Conservation (phyloP, 106 monocot species). For the Acanthochlamys bracteata region DNA sequence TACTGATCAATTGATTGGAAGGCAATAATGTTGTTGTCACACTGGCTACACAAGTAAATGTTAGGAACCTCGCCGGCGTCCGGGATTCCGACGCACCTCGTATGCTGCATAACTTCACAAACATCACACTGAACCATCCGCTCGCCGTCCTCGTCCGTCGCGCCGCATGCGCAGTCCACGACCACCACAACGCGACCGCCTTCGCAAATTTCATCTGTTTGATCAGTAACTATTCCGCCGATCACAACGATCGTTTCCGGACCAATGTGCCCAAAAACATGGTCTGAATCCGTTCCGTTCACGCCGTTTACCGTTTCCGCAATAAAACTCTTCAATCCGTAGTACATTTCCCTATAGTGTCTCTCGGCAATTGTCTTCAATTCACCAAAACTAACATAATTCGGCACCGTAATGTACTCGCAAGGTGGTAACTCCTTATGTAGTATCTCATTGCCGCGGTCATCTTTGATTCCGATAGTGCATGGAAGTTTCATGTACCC, state of each 20-base stretch:
- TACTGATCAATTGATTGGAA: constrained; percentile 37
- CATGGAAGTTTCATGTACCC: constrained; percentile 31
- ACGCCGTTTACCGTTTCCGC: constrained; percentile 27
- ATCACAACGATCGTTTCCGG: constrained; percentile 24
- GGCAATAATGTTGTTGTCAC: constrained; percentile 50
- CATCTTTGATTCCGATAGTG: constrained; percentile 22
- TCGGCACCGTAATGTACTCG: constrained; percentile 30
- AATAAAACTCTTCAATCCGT: constrained; percentile 48
- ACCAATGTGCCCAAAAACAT: constrained; percentile 15
- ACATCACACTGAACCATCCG: constrained; percentile 69
- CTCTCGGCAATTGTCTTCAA: constrained; percentile 44
- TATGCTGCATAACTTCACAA: constrained; percentile 84
- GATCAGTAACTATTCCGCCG: constrained; percentile 20
- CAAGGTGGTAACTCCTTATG: constrained; percentile 12
- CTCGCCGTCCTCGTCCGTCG: constrained; percentile 78
- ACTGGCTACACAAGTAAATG: constrained; percentile 59
- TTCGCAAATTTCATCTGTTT: constrained; percentile 28
- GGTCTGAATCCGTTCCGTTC: constrained; percentile 16
- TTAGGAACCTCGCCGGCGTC: constrained; percentile 45
- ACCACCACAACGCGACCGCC: constrained; percentile 17
- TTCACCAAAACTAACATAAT: constrained; percentile 39
- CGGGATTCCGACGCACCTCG: constrained; percentile 46
- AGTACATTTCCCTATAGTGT: constrained; percentile 51
- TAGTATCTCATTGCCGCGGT: neutral
- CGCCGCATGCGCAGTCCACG: constrained; percentile 77